Evolutionary conservation across 1,139 yeast species (phyloP).

Genomic region (Pichia sp.): DNA sequence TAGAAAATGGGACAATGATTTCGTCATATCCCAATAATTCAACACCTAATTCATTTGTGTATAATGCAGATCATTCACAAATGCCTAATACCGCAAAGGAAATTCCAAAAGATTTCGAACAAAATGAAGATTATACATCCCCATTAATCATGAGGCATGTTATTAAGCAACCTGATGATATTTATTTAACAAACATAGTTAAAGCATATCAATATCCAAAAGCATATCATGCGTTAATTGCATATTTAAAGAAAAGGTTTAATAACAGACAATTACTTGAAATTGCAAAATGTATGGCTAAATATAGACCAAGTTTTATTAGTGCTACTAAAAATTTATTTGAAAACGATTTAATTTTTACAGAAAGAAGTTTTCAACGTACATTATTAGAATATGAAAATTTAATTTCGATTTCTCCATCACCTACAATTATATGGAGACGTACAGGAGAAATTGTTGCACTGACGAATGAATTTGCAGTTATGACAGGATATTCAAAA

Average conservation of each 20-base stretch:
- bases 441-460: constrained; percentile 73
- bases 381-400: constrained; percentile 61
- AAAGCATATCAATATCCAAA: constrained; percentile 61
- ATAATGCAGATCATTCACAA: constrained; percentile 27
- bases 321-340: constrained; percentile 65
- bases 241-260: constrained; percentile 50
- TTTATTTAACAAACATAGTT: constrained; percentile 45
- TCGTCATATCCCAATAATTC: constrained; percentile 29
- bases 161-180: constrained; percentile 59
- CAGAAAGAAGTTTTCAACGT: constrained; percentile 66
- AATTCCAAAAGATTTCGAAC: constrained; percentile 27
- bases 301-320: constrained; percentile 65
- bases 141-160: constrained; percentile 56
- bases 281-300: constrained; percentile 60
- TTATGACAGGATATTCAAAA: constrained; percentile 51
- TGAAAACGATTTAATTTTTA: constrained; percentile 58
- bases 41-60: constrained; percentile 32
- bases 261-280: constrained; percentile 45
- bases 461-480: constrained; percentile 59
- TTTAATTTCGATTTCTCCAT: constrained; percentile 49
- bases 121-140: constrained; percentile 39
- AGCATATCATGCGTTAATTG: constrained; percentile 58
- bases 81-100: constrained; percentile 29
- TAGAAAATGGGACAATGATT: constrained; percentile 25
- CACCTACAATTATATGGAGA: constrained; percentile 74